phyloP scores from a whole-genome alignment of 805 yeast genomes.

The Wickerhamomyces strasburgensis region DNA sequence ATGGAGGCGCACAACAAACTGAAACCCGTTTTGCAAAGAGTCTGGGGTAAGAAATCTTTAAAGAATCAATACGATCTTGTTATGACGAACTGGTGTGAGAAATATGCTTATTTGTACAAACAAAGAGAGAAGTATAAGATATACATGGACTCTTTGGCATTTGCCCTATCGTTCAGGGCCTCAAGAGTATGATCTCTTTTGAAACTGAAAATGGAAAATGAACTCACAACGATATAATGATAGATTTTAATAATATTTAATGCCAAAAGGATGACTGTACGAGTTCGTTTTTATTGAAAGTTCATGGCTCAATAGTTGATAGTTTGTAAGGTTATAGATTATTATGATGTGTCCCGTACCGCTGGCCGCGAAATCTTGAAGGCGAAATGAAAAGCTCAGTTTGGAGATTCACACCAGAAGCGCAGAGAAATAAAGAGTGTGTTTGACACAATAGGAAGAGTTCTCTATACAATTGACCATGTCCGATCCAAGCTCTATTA shows the following conservation, averaged over 20 bases:
- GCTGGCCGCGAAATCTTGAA: neutral
- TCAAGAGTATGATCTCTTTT: constrained; percentile 15
- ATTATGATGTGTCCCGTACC: constrained; percentile 4
- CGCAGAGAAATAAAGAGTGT: neutral
- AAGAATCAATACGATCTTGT: constrained; percentile 25
- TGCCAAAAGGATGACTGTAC: no score
- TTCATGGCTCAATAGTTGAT: no score
- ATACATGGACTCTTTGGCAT: constrained; percentile 30
- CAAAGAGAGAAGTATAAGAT: constrained; percentile 31
- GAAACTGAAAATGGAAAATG: neutral
- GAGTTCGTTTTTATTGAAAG: no score
- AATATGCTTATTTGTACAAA: constrained; percentile 31
- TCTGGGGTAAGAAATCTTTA: constrained; percentile 27
- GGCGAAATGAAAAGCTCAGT: neutral
- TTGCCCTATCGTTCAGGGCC: constrained; percentile 24
- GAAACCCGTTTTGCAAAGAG: constrained; percentile 31
- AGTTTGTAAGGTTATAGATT: no score
- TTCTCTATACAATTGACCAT: no score
- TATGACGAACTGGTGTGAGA: constrained; percentile 38
- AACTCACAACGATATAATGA: no score
- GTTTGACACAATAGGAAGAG: neutral
- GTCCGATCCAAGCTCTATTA: constrained; percentile 78
- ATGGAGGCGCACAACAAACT: constrained; percentile 40
- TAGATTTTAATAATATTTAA: no score
- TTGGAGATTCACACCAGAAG: neutral